Conservation (phyloP, 2,329 filamentous ascomycete genomes). For the Aureobasidium sp. region DNA sequence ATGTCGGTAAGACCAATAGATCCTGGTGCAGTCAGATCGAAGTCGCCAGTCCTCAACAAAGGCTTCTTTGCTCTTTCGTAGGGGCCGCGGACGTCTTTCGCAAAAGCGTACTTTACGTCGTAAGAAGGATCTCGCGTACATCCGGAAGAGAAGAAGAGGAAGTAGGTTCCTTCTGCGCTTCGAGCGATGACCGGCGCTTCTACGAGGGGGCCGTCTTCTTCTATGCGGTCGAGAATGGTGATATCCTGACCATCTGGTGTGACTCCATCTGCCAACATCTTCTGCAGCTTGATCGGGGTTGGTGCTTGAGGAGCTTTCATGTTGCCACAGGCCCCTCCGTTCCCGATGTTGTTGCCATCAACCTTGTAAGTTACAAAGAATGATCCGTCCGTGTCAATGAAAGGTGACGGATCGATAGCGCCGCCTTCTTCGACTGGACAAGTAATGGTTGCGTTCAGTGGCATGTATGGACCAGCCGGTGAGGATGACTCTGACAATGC, state of each 20-base stretch:
- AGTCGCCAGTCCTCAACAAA: slow-evolving; percentile 25
- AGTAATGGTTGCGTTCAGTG: slow-evolving; percentile 19
- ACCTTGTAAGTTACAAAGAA: slow-evolving; percentile 29
- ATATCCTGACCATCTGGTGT: slow-evolving; percentile 19
- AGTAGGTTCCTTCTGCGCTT: slow-evolving; percentile 25
- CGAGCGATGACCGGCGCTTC: slow-evolving; percentile 27
- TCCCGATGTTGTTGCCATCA: slow-evolving; percentile 29
- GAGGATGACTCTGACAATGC: slow-evolving; percentile 22
- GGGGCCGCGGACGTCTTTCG: slow-evolving; percentile 23
- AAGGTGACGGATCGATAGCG: slow-evolving; percentile 27
- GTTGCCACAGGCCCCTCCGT: slow-evolving; percentile 28
- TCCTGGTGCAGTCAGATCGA: slow-evolving; percentile 26
- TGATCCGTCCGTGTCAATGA: slow-evolving; percentile 22
- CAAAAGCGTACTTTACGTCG: slow-evolving; percentile 28
- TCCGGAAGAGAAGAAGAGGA: slow-evolving; percentile 30
- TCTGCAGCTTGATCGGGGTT: slow-evolving; percentile 30
- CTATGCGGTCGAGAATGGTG: slow-evolving; percentile 24
- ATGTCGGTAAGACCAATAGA: slow-evolving; percentile 20
- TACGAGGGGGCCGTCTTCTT: slow-evolving; percentile 27
- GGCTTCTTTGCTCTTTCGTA: slow-evolving; percentile 22
- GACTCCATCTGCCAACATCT: slow-evolving; percentile 23
- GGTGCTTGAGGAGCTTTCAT: slow-evolving; percentile 18
- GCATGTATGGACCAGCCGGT: slow-evolving; percentile 25
- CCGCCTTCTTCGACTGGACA: slow-evolving; percentile 25
- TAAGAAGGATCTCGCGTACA: slow-evolving; percentile 26